Evolutionary conservation across 345 rosid genomes (phyloP), one percentile per base, ranked within the genome.

Genomic region (Ceriops tagal): DNA sequence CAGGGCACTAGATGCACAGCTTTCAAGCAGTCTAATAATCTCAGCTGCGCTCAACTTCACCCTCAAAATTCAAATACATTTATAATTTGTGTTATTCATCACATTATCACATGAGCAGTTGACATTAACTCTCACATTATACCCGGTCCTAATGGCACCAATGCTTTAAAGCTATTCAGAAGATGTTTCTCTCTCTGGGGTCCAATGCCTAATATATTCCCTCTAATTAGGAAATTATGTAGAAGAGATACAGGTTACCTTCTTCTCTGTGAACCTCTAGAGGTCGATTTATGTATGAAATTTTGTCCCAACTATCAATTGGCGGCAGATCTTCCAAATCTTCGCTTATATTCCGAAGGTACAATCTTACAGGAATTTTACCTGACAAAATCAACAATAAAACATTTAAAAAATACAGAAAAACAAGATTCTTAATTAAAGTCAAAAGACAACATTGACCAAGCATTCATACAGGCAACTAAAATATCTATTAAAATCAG

Each of bases 291-390:
- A 89, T 72, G 73, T 87, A 89, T 20, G 89, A 85, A 70, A 92
- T 81, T 61, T 86, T 83, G 79, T 92, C 99, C 99, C 99, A 95
- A 47, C 81, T 79, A 74, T 87, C 93, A 51, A 88, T 70, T 71
- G 62, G 80, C 18, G 86, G 84, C 24, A 79, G 73, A 79, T 85
- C 92, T 73, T 88, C 96, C 64, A 85, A 73, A 74, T 88, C 83
- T 73, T 81, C 76, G 28, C 69, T 76, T 19, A 85, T 72, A 66
- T 71, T 76, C 81, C 87, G 71, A 59, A 95, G 81, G 72, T 92
- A 90, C 73, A 95, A 71, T 68, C 97, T 87, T 70, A 95, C 88
- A 21, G 97, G 96, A 78, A 90, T 75, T 78, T 88, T 88, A 43
- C 84, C 99, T 91, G 87, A 62, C n/a, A 71, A 53, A 47, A 71